Percentiles rank a stretch among this genome's conserved stretches.
Evolutionary conservation across 805 yeast genomes (phyloP).

Genomic region (Pichia paraexigua): DNA sequence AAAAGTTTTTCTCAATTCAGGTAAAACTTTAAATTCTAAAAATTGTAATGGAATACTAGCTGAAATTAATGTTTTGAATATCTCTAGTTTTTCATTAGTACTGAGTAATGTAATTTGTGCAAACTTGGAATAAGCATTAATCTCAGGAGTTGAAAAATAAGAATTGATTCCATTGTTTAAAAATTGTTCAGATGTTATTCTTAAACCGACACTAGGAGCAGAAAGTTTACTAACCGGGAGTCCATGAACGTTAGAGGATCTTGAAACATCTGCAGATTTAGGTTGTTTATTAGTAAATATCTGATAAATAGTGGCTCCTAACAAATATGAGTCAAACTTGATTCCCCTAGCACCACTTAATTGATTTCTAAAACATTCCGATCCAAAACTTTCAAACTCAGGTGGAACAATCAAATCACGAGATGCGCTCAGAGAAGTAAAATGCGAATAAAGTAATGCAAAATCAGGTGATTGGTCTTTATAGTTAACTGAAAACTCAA

Average conservation of each 20-base stretch:
- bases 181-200: constrained; percentile 33
- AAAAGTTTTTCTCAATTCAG: constrained; percentile 52
- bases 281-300: constrained; percentile 31
- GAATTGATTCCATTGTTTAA: constrained; percentile 23
- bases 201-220: constrained; percentile 29
- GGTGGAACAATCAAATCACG: constrained; percentile 35
- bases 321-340: constrained; percentile 56
- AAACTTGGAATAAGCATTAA: constrained; percentile 44
- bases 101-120: constrained; percentile 47
- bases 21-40: constrained; percentile 56
- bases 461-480: constrained; percentile 33
- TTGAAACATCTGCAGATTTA: constrained; percentile 4
- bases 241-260: constrained; percentile 11
- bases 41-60: constrained; percentile 37
- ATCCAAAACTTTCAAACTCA: constrained; percentile 41
- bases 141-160: constrained; percentile 39
- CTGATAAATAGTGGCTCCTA: constrained; percentile 48
- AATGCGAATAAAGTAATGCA: constrained; percentile 15
- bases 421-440: constrained; percentile 19
- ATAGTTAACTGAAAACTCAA: constrained; percentile 55
- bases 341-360: constrained; percentile 24
- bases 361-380: constrained; percentile 28
- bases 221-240: constrained; percentile 39
- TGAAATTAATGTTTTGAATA: constrained; percentile 32
- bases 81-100: constrained; percentile 44